These are phyloP conservation scores for Rugosomyces carneus DNA, from an alignment of 1,284 basidiomycete species.

Conservation along the genomic window DNA sequence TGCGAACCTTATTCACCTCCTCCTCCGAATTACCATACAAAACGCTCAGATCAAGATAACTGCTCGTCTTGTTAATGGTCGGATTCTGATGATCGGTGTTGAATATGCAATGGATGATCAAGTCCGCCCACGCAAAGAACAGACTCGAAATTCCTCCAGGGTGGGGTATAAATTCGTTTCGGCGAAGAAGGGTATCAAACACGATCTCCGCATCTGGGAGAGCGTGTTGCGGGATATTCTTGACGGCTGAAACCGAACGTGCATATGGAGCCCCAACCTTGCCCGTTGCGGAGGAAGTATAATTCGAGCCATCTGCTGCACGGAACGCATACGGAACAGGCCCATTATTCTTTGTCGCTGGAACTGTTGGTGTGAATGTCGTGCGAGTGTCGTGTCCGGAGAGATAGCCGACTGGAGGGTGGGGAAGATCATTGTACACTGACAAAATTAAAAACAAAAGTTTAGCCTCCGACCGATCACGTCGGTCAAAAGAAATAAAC, in stretches of 20 bases:
- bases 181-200: conserved; percentile 67
- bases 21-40: conserved; percentile 61
- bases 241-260: conserved; percentile 57
- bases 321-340: conserved; percentile 43
- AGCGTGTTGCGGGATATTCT: conserved; percentile 33
- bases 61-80: conserved; percentile 61
- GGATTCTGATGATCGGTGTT: conserved; percentile 50
- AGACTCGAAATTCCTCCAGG: conserved; percentile 59
- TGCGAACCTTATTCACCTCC: conserved; percentile 48
- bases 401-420: conserved; percentile 54
- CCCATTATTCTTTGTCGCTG: conserved; percentile 4
- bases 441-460: conserved; percentile 3
- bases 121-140: conserved; percentile 74
- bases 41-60: conserved; percentile 74
- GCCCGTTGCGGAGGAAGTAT: conserved; percentile 52
- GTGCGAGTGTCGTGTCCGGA: conserved; percentile 1
- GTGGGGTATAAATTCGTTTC: conserved; percentile 45
- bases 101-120: conserved; percentile 74
- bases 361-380: conserved; percentile 9
- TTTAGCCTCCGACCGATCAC: conserved; percentile 12
- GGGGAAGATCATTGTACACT: conserved; percentile 67
- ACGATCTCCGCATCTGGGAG: conserved; percentile 66
- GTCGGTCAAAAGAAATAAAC: conserved; percentile 22
- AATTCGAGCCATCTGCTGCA: conserved; percentile 51
- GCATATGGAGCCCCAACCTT: conserved; percentile 64